phyloP scores from a whole-genome alignment of 805 yeast genomes.

The Sporopachydermia quercuum region DNA sequence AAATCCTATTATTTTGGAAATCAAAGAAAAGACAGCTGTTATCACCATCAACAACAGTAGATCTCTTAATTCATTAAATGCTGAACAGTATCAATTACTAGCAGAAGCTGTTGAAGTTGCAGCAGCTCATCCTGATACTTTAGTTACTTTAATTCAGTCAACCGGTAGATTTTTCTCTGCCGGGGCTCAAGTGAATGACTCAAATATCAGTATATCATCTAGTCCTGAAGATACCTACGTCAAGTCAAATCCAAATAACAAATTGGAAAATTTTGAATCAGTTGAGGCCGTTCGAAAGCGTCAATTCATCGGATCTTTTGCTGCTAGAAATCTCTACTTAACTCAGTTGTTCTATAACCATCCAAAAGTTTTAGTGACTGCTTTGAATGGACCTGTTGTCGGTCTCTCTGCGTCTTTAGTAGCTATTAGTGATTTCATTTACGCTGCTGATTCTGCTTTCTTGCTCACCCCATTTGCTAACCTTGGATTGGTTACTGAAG shows the following conservation, averaged over 20 bases:
- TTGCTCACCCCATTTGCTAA: conserved; percentile 67
- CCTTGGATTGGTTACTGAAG: conserved; percentile 74
- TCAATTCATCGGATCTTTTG: conserved; percentile 41
- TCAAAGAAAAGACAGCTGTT: conserved; percentile 32
- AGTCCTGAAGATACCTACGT: conserved; percentile 9
- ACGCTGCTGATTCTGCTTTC: conserved; percentile 42
- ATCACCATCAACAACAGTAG: conserved; percentile 53
- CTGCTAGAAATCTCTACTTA: conserved; percentile 56
- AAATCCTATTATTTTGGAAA: conserved; percentile 16
- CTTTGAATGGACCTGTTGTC: conserved; percentile 77
- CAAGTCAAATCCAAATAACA: conserved; percentile 6
- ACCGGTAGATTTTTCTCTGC: conserved; percentile 70
- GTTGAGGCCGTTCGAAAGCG: conserved; percentile 10
- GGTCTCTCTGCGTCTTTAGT: conserved; percentile 67
- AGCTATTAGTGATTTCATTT: conserved; percentile 62
- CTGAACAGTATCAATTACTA: conserved; percentile 45
- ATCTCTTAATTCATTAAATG: conserved; percentile 50
- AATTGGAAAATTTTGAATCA: conserved; percentile 11
- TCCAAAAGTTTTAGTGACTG: conserved; percentile 52
- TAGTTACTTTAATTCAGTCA: conserved; percentile 51
- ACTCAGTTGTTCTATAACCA: conserved; percentile 59
- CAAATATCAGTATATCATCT: conserved; percentile 13
- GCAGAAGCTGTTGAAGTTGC: conserved; percentile 48
- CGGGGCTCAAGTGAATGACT: conserved; percentile 61
- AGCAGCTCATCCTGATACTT: conserved; percentile 42